Evolutionary conservation across 495 filamentous ascomycete species (phyloP).

Genomic region (Neurospora sp.): DNA sequence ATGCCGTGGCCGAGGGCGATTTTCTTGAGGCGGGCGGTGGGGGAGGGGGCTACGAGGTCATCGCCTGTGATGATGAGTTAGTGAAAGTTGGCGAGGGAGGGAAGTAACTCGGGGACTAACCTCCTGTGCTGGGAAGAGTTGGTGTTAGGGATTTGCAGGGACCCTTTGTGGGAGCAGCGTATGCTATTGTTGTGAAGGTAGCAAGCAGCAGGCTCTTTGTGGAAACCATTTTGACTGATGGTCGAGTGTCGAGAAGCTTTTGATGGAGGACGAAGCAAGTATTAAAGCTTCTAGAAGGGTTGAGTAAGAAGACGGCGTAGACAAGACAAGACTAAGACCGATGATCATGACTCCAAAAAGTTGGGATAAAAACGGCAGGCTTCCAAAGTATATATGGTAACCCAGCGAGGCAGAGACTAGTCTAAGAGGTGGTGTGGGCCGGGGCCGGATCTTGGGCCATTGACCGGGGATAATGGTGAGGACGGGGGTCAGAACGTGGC

Average conservation of each 20-base stretch:
- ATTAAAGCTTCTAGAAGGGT: conserved; percentile 11
- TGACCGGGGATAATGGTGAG: neutral
- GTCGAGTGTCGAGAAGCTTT: neutral
- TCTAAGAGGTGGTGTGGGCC: neutral
- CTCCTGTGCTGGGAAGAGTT: conserved; percentile 17
- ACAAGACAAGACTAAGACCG: conserved; percentile 1
- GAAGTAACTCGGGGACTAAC: neutral
- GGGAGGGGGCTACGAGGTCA: conserved; percentile 37
- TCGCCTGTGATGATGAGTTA: conserved; percentile 14
- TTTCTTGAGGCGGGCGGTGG: conserved; percentile 43
- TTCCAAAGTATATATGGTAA: neutral
- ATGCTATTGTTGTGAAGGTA: conserved; percentile 16
- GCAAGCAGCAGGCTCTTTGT: conserved; percentile 12
- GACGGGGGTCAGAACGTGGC: neutral
- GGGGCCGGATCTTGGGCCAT: neutral
- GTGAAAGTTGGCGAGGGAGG: neutral
- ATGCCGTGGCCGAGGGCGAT: conserved; percentile 61
- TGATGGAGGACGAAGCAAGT: neutral
- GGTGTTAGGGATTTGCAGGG: conserved; percentile 8
- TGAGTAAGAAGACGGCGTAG: neutral
- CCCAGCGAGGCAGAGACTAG: neutral
- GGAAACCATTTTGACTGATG: conserved; percentile 21
- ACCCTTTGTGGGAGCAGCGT: conserved; percentile 6
- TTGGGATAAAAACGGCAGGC: neutral
- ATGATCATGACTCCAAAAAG: neutral